Conservation (phyloP, 176 grass and related monocot genomes). For the Eremochloa ophiuroides region DNA sequence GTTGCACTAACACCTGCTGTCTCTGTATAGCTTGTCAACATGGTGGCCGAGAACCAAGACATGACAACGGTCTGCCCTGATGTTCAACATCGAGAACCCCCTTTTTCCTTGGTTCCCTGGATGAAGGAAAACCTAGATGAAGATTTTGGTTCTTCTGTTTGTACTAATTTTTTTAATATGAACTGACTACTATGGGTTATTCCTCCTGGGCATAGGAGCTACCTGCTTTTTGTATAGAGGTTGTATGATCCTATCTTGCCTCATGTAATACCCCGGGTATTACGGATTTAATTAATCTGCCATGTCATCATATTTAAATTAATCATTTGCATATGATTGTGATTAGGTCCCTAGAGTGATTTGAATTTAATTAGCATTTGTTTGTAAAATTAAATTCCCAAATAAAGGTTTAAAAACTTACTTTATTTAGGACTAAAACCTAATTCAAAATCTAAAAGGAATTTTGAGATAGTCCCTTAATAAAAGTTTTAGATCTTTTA, state of each 20-base stretch:
- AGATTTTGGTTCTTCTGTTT: slow-evolving; percentile 25
- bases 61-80: background rate
- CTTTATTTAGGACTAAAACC: too few relatives aligned
- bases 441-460: too few relatives aligned
- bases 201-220: slow-evolving; percentile 1
- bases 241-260: slow-evolving; percentile 25
- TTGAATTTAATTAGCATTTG: too few relatives aligned
- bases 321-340: too few relatives aligned
- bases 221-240: slow-evolving; percentile 47
- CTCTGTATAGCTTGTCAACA: slow-evolving; percentile 21
- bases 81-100: background rate
- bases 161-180: slow-evolving; percentile 21
- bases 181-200: slow-evolving; percentile 24
- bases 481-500: too few relatives aligned
- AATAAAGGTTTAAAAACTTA: too few relatives aligned
- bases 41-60: background rate
- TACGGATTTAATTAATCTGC: too few relatives aligned
- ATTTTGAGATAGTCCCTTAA: too few relatives aligned
- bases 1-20: slow-evolving; percentile 15
- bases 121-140: background rate
- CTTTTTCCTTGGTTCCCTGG: background rate
- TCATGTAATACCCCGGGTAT: too few relatives aligned
- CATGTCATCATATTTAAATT: too few relatives aligned
- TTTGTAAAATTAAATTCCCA: too few relatives aligned
- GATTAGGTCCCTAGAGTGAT: too few relatives aligned